These are phyloP conservation scores for Suillus placidus DNA, from an alignment of 768 basidiomycete genomes.

Conservation along the genomic window DNA sequence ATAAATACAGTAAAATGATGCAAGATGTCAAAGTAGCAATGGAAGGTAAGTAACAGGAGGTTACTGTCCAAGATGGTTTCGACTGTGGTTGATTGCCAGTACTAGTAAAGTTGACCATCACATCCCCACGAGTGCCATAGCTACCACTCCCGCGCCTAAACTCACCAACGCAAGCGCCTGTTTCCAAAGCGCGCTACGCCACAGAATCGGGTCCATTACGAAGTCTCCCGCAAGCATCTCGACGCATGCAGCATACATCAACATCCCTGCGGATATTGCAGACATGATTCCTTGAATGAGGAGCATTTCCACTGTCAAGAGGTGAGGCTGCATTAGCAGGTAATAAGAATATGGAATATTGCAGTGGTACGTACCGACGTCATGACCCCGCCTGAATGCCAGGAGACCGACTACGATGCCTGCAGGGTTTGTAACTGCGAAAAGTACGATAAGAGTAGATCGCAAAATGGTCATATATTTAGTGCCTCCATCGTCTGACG, in stretches of 20 bases:
- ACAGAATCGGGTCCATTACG: constrained; percentile 64
- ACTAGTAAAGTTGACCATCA: not conserved
- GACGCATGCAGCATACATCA: constrained; percentile 80
- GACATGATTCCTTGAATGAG: constrained; percentile 76
- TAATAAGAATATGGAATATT: constrained; percentile 1
- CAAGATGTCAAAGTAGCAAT: not conserved
- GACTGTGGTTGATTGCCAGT: not conserved
- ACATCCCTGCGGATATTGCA: constrained; percentile 81
- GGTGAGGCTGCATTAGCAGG: constrained; percentile 1
- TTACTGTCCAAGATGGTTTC: not conserved
- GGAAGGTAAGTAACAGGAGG: not conserved
- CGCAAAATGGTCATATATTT: constrained; percentile 42
- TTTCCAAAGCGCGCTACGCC: constrained; percentile 38
- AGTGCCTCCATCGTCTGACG: constrained; percentile 29
- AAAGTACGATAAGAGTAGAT: constrained; percentile 58
- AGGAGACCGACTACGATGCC: constrained; percentile 66
- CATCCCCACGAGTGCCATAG: constrained; percentile 63
- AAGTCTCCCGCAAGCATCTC: constrained; percentile 90
- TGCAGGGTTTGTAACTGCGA: constrained; percentile 73
- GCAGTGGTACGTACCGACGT: constrained; percentile 28
- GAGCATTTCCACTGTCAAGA: constrained; percentile 44
- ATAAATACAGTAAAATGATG: not conserved
- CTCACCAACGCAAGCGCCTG: constrained; percentile 63
- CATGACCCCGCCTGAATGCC: constrained; percentile 40
- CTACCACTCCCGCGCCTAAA: constrained; percentile 59